Evolutionary conservation across 805 yeast genomes (phyloP), one percentile per base, ranked within the genome.

Genomic region (Candida koratica): DNA sequence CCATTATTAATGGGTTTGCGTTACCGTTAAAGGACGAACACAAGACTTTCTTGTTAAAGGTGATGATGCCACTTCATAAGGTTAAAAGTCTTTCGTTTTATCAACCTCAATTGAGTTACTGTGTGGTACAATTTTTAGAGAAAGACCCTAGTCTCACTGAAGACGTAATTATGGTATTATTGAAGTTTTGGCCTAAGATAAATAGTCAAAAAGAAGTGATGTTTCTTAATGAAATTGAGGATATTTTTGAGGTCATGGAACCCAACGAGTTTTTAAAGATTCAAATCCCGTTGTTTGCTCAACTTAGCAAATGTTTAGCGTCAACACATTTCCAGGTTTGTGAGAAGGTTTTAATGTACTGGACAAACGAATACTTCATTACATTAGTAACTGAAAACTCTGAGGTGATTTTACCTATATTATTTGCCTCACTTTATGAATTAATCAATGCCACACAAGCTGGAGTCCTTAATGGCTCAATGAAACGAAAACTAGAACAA

Each of bases 271-370:
- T 93, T 56, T 76, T 79, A 46, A 86, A 87, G 61, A 85, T 93
- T 45, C 94, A 89, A 61, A 84, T 88, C 2, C 97, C 97, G 3
- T 67, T 93, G 32, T 89, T 89, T 62, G 94, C 90, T 19, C 98
- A 93, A 63, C 72, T 93, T 46, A 84, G 96, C 34, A 87, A 84
- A 60, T 90, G 97, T 64, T 89, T 93, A 25, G 75, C 95, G 17
- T 84, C 95, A 2, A 86, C 96, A 17, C 97, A 93, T 65, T 94
- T 93, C 69, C 98, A 93, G 70, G 96, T 93, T 17, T 84, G 94
- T 39, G 98, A 93, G 62, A 87, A 94, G 49, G 96, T 93, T 2
- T 73, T 93, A 41, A 84, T 89, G 55, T 87, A 79, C 60, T 93
- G 96, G 93, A 84, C 86, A 51, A 90, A 90, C 59, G 97, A 93